phyloP scores from a whole-genome alignment of 2,329 filamentous ascomycete genomes.

The Coniochaeta hoffmannii region DNA sequence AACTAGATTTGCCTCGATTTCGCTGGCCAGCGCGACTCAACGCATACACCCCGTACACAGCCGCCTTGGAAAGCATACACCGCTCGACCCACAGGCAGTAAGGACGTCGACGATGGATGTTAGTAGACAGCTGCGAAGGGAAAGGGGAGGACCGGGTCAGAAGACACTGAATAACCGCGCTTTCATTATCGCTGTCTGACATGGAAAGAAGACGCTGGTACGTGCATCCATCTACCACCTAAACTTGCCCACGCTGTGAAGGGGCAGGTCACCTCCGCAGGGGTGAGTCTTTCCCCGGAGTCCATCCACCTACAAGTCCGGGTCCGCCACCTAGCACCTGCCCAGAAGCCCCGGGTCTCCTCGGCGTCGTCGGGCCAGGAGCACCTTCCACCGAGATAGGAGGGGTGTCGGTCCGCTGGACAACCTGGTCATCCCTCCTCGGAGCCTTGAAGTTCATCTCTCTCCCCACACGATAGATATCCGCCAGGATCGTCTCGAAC shows the following conservation, averaged over 20 bases:
- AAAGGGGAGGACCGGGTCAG: not conserved
- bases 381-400: constrained; percentile 34
- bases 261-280: constrained; percentile 3
- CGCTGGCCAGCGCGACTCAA: not conserved
- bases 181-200: not conserved
- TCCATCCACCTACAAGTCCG: constrained; percentile 32
- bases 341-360: constrained; percentile 25
- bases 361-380: constrained; percentile 39
- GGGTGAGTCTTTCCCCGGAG: constrained; percentile 37
- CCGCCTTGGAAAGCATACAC: not conserved
- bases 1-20: not conserved
- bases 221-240: not conserved
- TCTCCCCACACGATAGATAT: constrained; percentile 59
- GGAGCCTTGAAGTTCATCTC: constrained; percentile 45
- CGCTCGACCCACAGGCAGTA: not conserved
- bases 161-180: not conserved
- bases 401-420: constrained; percentile 46
- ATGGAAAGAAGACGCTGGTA: not conserved
- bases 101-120: not conserved
- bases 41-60: not conserved
- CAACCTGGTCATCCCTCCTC: constrained; percentile 35
- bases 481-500: constrained; percentile 73
- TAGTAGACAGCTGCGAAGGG: not conserved
- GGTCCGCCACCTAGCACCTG: constrained; percentile 16
- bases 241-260: not conserved